phyloP scores from a whole-genome alignment of 1,139 yeast species.

The Ogataea hybrid region DNA sequence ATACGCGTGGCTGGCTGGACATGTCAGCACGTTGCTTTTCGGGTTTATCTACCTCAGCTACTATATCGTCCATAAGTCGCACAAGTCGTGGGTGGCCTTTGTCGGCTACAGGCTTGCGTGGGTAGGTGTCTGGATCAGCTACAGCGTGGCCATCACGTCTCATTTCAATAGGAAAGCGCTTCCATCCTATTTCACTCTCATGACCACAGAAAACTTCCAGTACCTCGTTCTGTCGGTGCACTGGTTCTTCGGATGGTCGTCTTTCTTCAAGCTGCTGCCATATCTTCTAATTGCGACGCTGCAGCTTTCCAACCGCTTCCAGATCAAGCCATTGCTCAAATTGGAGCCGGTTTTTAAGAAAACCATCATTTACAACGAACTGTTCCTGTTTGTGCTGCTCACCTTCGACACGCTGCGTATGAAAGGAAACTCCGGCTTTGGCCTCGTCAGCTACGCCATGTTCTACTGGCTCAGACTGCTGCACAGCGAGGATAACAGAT shows the following conservation, averaged over 20 bases:
- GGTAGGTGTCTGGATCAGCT: conserved; percentile 55
- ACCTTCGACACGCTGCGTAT: conserved; percentile 57
- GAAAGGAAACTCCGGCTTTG: conserved; percentile 68
- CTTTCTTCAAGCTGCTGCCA: conserved; percentile 65
- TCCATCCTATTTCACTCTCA: conserved; percentile 56
- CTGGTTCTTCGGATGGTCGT: conserved; percentile 65
- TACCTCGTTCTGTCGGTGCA: conserved; percentile 49
- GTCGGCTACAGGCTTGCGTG: conserved; percentile 52
- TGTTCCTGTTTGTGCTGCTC: conserved; percentile 51
- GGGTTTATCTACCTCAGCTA: conserved; percentile 49
- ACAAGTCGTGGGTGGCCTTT: conserved; percentile 44
- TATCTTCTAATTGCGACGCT: conserved; percentile 53
- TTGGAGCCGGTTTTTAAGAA: conserved; percentile 43
- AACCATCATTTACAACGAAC: conserved; percentile 59
- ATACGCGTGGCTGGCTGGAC: conserved; percentile 64
- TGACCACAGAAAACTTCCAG: conserved; percentile 72
- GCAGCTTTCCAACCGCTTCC: conserved; percentile 47
- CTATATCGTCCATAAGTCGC: conserved; percentile 44
- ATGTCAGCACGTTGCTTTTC: conserved; percentile 45
- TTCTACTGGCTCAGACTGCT: conserved; percentile 72
- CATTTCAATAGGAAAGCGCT: conserved; percentile 50
- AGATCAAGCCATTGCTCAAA: conserved; percentile 42
- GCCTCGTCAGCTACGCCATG: conserved; percentile 51
- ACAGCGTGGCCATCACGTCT: conserved; percentile 53
- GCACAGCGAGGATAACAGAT: conserved; percentile 49